A percentile compares a stretch with the other conserved stretches of the same genome.
These are phyloP conservation scores for Zanthoxylum bungeanum DNA, from an alignment of 345 rosid species.

Conservation along the genomic window DNA sequence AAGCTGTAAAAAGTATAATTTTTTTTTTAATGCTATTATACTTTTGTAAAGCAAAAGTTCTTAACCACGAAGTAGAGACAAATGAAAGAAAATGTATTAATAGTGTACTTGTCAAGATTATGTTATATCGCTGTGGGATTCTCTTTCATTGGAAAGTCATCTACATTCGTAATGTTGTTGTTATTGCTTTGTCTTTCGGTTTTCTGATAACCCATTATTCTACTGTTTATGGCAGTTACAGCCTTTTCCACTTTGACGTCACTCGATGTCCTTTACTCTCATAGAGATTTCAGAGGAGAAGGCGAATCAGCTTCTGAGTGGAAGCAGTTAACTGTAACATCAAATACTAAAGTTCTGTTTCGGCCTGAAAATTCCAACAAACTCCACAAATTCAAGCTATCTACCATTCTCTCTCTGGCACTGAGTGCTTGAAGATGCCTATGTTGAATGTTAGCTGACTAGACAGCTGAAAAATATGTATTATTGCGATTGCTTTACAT, in stretches of 20 bases:
- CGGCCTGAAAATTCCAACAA: slow-evolving; percentile 54
- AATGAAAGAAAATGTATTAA: neutral
- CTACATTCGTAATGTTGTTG: too few species aligned
- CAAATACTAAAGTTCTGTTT: slow-evolving; percentile 69
- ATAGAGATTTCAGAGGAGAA: slow-evolving; percentile 76
- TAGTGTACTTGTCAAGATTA: neutral
- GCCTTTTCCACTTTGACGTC: slow-evolving; percentile 66
- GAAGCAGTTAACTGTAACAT: slow-evolving; percentile 64
- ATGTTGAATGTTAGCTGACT: neutral
- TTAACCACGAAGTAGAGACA: neutral
- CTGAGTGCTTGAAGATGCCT: slow-evolving; percentile 50
- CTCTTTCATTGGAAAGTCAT: neutral
- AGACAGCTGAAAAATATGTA: too few species aligned
- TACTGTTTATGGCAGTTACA: slow-evolving; percentile 28
- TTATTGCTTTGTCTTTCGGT: neutral
- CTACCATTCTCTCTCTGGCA: slow-evolving; percentile 62
- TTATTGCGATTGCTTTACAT: too few species aligned
- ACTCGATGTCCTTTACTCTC: slow-evolving; percentile 67
- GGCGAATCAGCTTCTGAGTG: slow-evolving; percentile 69
- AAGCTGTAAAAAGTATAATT: neutral
- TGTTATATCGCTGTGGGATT: neutral
- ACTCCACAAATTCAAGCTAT: slow-evolving; percentile 65
- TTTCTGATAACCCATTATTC: neutral
- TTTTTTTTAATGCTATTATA: neutral
- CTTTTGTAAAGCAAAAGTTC: neutral